phyloP scores from a whole-genome alignment of 106 monocot species.

The Acanthochlamys bracteata region DNA sequence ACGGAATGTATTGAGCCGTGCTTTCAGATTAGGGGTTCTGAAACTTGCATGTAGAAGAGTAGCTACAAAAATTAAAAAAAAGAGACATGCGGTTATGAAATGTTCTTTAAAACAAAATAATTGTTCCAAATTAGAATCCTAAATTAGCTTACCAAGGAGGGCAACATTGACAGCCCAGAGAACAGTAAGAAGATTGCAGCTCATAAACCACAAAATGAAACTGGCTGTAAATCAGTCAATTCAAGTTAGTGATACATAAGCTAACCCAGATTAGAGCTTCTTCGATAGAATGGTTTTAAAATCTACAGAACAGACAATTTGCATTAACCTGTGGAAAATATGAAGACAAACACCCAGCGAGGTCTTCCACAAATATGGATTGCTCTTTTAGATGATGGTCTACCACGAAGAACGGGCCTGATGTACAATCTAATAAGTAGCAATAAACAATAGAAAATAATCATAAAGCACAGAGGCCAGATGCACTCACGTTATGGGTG shows the following conservation, averaged over 20 bases:
- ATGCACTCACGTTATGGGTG: not conserved
- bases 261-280: not conserved
- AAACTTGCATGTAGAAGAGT: conserved; percentile 90
- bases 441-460: not conserved
- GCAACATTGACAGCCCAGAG: conserved; percentile 63
- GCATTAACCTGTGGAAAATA: conserved; percentile 61
- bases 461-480: not conserved
- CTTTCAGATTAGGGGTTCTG: conserved; percentile 95
- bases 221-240: conserved; percentile 34
- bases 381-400: conserved; percentile 63
- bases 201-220: conserved; percentile 62
- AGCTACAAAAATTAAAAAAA: conserved; percentile 31
- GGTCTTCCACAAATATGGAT: conserved; percentile 93
- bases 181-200: conserved; percentile 59
- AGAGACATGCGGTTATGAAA: not conserved
- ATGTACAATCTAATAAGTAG: not conserved
- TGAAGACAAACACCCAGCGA: conserved; percentile 90
- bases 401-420: conserved; percentile 92
- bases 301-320: not conserved
- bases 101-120: not conserved
- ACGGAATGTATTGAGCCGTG: conserved; percentile 92
- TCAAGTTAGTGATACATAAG: not conserved
- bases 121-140: not conserved
- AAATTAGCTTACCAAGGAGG: conserved; percentile 42
- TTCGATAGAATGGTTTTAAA: not conserved